Percentiles rank a stretch among this genome's conserved stretches.
Conservation (phyloP, 2,329 filamentous ascomycete genomes). For the Neopestalotiopsis clavispora region DNA sequence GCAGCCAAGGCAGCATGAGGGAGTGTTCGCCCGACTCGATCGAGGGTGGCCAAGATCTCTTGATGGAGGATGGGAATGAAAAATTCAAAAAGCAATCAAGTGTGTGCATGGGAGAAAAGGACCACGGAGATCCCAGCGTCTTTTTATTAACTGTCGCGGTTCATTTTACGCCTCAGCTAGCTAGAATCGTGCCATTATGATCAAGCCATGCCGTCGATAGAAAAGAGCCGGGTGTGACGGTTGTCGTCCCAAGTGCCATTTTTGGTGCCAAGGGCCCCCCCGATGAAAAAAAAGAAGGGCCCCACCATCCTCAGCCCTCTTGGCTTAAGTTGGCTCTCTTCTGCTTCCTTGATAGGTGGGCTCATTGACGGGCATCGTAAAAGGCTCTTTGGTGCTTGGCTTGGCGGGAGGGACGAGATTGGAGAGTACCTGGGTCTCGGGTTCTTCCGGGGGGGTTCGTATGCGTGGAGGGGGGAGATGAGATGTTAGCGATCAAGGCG, state of each 20-base stretch:
- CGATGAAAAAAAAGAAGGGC: neutral
- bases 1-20: neutral
- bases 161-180: constrained; percentile 1
- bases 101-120: neutral
- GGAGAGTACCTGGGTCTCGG: neutral
- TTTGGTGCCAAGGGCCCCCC: neutral
- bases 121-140: neutral
- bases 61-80: neutral
- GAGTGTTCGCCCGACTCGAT: neutral
- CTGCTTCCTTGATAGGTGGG: neutral
- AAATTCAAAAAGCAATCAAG: neutral
- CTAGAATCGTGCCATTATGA: neutral
- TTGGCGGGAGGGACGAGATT: neutral
- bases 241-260: neutral
- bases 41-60: neutral
- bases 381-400: neutral
- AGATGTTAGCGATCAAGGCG: too few relatives aligned
- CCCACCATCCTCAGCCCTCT: neutral
- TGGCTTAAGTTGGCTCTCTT: neutral
- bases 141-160: neutral
- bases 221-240: neutral
- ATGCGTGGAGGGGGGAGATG: too few relatives aligned
- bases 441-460: neutral
- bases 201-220: neutral
- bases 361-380: neutral